Evolutionary conservation across 345 rosid species (phyloP), one percentile per base, ranked within the genome.

Genomic region (Euphorbia pulcherrima): DNA sequence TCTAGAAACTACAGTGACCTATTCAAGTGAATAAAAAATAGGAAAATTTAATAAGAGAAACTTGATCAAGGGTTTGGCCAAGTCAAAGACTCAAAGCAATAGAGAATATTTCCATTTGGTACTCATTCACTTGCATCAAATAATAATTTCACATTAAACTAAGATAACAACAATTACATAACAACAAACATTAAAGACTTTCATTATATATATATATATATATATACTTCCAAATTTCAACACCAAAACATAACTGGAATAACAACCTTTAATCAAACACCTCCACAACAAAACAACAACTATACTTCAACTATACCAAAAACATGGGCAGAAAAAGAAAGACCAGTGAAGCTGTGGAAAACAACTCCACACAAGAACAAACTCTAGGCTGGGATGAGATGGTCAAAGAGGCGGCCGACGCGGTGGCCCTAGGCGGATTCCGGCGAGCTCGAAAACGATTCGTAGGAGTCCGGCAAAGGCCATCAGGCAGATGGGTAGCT

Each of bases 401-500:
- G 83, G 82, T 70, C 69, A 79, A 69, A 70, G 85, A 83, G 61
- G 87, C 78, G 0, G 73, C 81, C 8, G 79, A 74, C 13, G 81
- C 77, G 0, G 74, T 82, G 0, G 77, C 71, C 1, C 65, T 75
- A 0, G 87, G 79, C 33, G 83, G 83, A 18, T 69, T 63, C 27
- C 51, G 80, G 70, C 69, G 82, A 63, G 83, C 82, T 14, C 62
- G 85, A 35, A 82, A 86, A 65, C 60, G 85, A 58, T 86, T 82
- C 20, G 84, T 83, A 0, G 86, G 90, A 2, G 84, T 84, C 61
- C 27, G 85, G 62, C 83, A 82, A 64, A 77, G 88, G 81, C 85
- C 86, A 0, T 86, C 90, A 0, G 83, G 90, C 2, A 75, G 85
- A 66, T 84, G 86, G 90, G 84, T 85, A 1, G 90, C 85, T 23